phyloP scores from a whole-genome alignment of 768 basidiomycete species.

The Lyophyllum shimeji region DNA sequence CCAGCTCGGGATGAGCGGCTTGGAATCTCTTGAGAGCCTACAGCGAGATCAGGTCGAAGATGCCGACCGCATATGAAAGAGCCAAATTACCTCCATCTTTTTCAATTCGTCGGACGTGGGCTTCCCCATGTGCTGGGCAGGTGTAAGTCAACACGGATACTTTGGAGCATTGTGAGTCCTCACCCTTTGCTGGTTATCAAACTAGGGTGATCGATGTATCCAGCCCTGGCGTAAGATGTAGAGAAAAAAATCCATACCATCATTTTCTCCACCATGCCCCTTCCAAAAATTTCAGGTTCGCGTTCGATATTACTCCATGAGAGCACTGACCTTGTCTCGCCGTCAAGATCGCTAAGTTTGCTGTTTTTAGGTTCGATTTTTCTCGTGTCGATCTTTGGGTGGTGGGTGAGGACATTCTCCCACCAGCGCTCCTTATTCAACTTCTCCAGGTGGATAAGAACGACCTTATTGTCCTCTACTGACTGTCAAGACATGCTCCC shows the following conservation, averaged over 20 bases:
- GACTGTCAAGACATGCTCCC: background rate
- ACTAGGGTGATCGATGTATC: conserved; percentile 36
- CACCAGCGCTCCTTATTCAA: conserved; percentile 92
- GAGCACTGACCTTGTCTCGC: conserved; percentile 77
- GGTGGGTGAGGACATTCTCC: conserved; percentile 93
- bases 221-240: background rate
- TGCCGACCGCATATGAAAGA: background rate
- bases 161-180: background rate
- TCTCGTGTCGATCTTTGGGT: conserved; percentile 94
- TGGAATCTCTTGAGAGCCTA: conserved; percentile 90
- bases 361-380: conserved; percentile 96
- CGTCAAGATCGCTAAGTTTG: conserved; percentile 94
- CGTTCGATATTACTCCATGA: background rate
- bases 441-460: conserved; percentile 84
- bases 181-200: conserved; percentile 79
- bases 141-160: conserved; percentile 1
- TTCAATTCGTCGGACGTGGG: conserved; percentile 94
- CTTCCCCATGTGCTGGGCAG: conserved; percentile 83
- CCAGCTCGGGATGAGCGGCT: conserved; percentile 87
- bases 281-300: conserved; percentile 25
- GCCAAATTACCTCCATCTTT: conserved; percentile 73
- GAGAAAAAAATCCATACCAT: conserved; percentile 65
- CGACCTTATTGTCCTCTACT: conserved; percentile 73
- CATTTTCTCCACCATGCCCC: conserved; percentile 99
- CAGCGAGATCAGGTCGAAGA: conserved; percentile 2